Evolutionary conservation across 768 basidiomycete genomes (phyloP).

Genomic region (Solioccasus polychromus): DNA sequence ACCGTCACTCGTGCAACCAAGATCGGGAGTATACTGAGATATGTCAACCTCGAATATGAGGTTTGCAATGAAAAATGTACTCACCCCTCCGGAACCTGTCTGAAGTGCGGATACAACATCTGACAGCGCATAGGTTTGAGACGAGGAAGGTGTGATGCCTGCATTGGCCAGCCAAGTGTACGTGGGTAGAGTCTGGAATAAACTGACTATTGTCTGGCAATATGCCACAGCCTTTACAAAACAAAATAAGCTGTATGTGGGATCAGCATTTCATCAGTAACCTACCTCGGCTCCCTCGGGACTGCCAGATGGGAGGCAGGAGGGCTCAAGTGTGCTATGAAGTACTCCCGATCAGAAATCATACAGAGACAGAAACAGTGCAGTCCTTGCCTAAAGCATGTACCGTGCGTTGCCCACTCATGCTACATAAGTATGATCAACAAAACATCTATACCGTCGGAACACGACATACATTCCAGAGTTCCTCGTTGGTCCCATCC

Average conservation of each 20-base stretch:
- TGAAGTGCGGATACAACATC: conserved; percentile 53
- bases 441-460: background rate
- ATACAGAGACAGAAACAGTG: background rate
- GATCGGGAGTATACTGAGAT: conserved; percentile 44
- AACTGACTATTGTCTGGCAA: conserved; percentile 53
- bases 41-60: background rate
- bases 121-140: conserved; percentile 55
- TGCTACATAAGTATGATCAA: conserved; percentile 43
- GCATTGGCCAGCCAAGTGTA: conserved; percentile 65
- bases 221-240: conserved; percentile 58
- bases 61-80: background rate
- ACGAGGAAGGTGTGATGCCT: conserved; percentile 71
- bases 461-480: conserved; percentile 58
- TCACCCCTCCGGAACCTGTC: conserved; percentile 47
- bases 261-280: background rate
- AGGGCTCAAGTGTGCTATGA: conserved; percentile 53
- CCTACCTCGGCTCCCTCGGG: conserved; percentile 57
- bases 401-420: conserved; percentile 72
- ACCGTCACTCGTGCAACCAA: conserved; percentile 43
- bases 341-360: conserved; percentile 2
- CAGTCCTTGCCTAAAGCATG: conserved; percentile 35
- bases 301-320: conserved; percentile 61
- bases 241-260: background rate
- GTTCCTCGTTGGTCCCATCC: conserved; percentile 54
- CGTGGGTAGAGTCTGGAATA: conserved; percentile 71